Evolutionary conservation across 2,329 filamentous ascomycete species (phyloP), one percentile per base, ranked within the genome.

Genomic region (Colletotrichum higginsianum): DNA sequence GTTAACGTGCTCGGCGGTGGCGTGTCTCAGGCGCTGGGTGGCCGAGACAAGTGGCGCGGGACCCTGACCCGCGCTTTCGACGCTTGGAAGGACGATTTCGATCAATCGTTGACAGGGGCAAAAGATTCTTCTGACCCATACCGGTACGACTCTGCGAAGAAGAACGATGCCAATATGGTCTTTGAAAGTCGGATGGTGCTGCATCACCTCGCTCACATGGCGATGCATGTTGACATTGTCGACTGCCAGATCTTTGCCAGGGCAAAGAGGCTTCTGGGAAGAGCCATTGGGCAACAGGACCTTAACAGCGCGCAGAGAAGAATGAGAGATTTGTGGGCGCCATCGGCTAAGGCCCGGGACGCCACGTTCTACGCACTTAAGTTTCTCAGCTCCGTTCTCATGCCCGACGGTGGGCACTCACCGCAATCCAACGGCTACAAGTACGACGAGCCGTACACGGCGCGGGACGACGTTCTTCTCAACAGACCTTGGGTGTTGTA

Each of bases 401-500:
- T 96, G 7, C 89, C 92, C 1, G 86, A 90, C 72, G 82, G 81
- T 64, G 67, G 49, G n/a, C 46, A 21, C 5, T 55, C 42, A 38
- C 55, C 67, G 35, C 70, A 66, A 26, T 79, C 80, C 67, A 80
- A 78, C 66, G 81, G 79, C 42, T 83, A 84, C 61, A 79, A 81
- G 21, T 83, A 83, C 5, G 84, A 84, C 62, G 79, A 84, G 67
- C 81, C 87, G 8, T 99, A 98, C 80, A 92, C 91, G 21, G 94
- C 95, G 0, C 90, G 94, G 23, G 93, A 98, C 76, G 96, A 99
- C 77, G 93, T 95, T 64, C 87, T 98, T 2, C 88, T 98, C 71
- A 97, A 98, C 78, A 88, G 96, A 18, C 94, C 96, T 0, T 99
- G 96, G 96, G 95, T 98, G 13, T 86, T 98, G 62, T 99, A 98